phyloP scores from a whole-genome alignment of 257 asterid species.

The Nicotiana otophora region DNA sequence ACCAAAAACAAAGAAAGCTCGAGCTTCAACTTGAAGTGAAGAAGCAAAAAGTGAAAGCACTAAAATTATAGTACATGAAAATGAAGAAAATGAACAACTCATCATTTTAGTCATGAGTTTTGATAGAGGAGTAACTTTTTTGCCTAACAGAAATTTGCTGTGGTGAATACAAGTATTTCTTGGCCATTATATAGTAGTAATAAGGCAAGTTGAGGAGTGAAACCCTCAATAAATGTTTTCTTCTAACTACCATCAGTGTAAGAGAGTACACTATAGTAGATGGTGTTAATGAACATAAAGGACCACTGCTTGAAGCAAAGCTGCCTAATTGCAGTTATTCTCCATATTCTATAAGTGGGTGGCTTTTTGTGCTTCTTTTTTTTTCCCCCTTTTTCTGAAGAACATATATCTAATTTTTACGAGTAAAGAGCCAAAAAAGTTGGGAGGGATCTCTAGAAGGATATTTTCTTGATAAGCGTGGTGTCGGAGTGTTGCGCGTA shows the following conservation, averaged over 20 bases:
- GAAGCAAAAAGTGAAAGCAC: conserved; percentile 18
- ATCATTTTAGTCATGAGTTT: conserved; percentile 16
- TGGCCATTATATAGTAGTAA: background rate
- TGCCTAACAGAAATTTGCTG: background rate
- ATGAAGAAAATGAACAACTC: conserved; percentile 25
- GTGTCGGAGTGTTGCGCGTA: no score
- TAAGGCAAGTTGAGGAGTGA: background rate
- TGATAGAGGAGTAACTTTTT: background rate
- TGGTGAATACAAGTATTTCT: background rate
- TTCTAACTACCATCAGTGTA: background rate
- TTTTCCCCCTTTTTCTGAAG: background rate
- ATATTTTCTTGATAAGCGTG: no score
- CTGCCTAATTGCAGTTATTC: background rate
- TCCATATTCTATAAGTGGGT: background rate
- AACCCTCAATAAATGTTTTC: background rate
- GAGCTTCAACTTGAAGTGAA: conserved; percentile 31
- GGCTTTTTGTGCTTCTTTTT: background rate
- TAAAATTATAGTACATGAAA: conserved; percentile 14
- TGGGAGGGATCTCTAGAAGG: background rate
- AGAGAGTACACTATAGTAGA: background rate
- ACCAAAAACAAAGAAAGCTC: conserved; percentile 82
- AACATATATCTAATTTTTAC: background rate
- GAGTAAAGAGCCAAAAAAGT: background rate
- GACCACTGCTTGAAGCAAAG: background rate
- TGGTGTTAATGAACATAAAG: conserved; percentile 3